These are phyloP conservation scores for Spatholobus suberectus DNA, from an alignment of 306 rosid species.

Conservation along the genomic window DNA sequence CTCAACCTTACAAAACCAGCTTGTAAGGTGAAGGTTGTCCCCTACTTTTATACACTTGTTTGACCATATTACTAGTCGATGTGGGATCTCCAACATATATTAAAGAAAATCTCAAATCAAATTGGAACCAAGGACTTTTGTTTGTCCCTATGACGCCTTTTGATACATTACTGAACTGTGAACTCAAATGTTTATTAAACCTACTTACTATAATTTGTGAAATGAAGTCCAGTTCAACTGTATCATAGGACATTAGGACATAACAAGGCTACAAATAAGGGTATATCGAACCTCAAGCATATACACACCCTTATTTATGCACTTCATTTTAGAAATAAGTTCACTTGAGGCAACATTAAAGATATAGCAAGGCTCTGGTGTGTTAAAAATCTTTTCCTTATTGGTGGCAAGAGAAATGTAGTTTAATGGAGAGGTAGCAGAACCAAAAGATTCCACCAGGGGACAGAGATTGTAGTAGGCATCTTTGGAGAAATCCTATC, in stretches of 20 bases:
- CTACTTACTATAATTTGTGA: not conserved
- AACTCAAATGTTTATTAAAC: not conserved
- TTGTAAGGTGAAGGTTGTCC: too few species aligned
- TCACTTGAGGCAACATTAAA: not conserved
- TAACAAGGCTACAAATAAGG: not conserved
- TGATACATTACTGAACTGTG: not conserved
- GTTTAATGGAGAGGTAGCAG: slow-evolving; percentile 46
- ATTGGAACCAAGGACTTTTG: too few species aligned
- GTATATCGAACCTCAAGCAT: too few species aligned
- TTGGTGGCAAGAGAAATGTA: slow-evolving; percentile 51
- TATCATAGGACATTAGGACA: not conserved
- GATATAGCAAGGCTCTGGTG: not conserved
- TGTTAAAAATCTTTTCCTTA: slow-evolving; percentile 27
- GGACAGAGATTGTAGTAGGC: slow-evolving; percentile 62
- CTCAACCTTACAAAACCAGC: too few species aligned
- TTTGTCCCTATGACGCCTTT: not conserved
- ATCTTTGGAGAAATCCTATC: slow-evolving; percentile 46
- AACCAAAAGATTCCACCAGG: slow-evolving; percentile 51
- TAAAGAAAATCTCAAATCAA: too few species aligned
- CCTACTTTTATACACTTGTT: too few species aligned
- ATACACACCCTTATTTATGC: too few species aligned
- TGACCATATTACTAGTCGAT: too few species aligned
- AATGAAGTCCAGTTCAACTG: not conserved
- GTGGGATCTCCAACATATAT: too few species aligned
- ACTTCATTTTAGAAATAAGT: too few species aligned